phyloP scores from a whole-genome alignment of 2,329 filamentous ascomycete species.

The Sporothrix brasiliensis region DNA sequence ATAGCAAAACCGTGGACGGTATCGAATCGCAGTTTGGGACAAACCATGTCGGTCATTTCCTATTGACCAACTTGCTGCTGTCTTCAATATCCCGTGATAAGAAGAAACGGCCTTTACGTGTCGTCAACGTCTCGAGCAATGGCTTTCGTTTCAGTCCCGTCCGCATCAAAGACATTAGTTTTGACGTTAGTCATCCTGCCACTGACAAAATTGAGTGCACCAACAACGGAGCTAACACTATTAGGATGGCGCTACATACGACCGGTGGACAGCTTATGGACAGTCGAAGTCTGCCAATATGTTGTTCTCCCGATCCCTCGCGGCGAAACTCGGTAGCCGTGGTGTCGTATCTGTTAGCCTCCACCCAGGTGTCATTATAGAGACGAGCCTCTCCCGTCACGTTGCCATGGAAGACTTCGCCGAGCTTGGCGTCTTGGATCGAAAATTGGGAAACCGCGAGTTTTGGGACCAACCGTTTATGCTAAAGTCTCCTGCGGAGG shows the following conservation, averaged over 20 bases:
- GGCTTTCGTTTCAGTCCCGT: slow-evolving; percentile 16
- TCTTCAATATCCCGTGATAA: slow-evolving; percentile 39
- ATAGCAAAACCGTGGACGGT: slow-evolving; percentile 46
- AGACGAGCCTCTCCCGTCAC: slow-evolving; percentile 28
- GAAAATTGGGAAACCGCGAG: slow-evolving; percentile 19
- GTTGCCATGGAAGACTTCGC: slow-evolving; percentile 23
- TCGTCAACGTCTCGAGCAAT: slow-evolving; percentile 32
- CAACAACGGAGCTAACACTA: slow-evolving; percentile 38
- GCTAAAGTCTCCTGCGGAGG: slow-evolving; percentile 24
- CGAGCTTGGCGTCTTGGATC: slow-evolving; percentile 21
- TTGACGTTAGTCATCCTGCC: slow-evolving; percentile 37
- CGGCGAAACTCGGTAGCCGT: not conserved
- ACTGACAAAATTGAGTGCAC: not conserved
- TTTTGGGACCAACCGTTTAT: slow-evolving; percentile 2
- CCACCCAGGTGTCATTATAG: slow-evolving; percentile 33
- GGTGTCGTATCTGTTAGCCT: slow-evolving; percentile 29
- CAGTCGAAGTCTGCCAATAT: slow-evolving; percentile 42
- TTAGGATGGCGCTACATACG: slow-evolving; percentile 38
- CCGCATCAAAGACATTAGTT: slow-evolving; percentile 31
- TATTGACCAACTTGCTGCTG: slow-evolving; percentile 53
- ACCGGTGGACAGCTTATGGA: slow-evolving; percentile 38
- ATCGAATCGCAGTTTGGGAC: slow-evolving; percentile 51
- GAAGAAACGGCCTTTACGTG: slow-evolving; percentile 31
- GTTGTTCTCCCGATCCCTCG: slow-evolving; percentile 38
- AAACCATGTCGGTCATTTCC: slow-evolving; percentile 55